Evolutionary conservation across 768 basidiomycete species (phyloP).

Genomic region (Butyriboletus loyo): DNA sequence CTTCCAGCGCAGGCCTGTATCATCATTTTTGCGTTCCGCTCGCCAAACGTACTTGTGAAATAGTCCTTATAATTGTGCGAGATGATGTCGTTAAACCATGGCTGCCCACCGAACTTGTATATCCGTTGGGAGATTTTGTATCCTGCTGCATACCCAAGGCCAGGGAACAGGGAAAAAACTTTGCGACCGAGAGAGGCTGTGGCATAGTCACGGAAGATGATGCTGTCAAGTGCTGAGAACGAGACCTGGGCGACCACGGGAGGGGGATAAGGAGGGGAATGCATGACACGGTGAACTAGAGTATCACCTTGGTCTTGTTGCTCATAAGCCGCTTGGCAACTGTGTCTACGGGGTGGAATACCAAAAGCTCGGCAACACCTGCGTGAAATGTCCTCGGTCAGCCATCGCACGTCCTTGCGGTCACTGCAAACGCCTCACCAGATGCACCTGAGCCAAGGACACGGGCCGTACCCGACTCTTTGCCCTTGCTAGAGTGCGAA

Average conservation of each 20-base stretch:
- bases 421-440: constrained; percentile 43
- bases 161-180: constrained; percentile 93
- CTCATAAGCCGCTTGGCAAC: constrained; percentile 99
- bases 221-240: constrained; percentile 56
- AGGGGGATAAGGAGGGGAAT: neutral
- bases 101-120: constrained; percentile 99
- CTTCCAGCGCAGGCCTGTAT: constrained; percentile 94
- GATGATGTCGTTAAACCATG: constrained; percentile 94
- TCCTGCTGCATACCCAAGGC: constrained; percentile 95
- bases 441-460: constrained; percentile 90
- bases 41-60: constrained; percentile 85
- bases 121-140: constrained; percentile 94
- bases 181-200: constrained; percentile 61
- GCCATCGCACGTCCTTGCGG: neutral
- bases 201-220: constrained; percentile 88
- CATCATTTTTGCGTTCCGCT: constrained; percentile 93
- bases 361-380: constrained; percentile 93
- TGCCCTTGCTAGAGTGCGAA: constrained; percentile 44
- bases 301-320: constrained; percentile 77
- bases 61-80: constrained; percentile 73
- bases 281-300: neutral
- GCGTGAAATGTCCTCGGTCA: neutral
- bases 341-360: constrained; percentile 97
- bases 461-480: constrained; percentile 87
- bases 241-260: constrained; percentile 48